Percentiles rank a stretch among this genome's conserved stretches.
These are phyloP conservation scores for Stagonosporopsis rhizophila DNA, from an alignment of 2,329 filamentous ascomycete genomes.

Conservation along the genomic window DNA sequence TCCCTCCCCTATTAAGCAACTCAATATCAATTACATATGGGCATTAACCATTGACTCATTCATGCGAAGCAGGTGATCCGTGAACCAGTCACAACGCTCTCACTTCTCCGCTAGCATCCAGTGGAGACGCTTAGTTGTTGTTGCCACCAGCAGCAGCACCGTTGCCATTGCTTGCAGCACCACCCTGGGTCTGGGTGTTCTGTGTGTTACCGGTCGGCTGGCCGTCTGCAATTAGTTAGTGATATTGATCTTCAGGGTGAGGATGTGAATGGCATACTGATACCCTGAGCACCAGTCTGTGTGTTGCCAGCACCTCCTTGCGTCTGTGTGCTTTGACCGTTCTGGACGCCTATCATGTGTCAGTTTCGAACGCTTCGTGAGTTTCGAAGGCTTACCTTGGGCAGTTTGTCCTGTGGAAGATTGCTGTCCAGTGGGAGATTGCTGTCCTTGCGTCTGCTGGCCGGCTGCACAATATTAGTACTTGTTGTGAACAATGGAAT, in stretches of 20 bases:
- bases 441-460: slow-evolving; percentile 1
- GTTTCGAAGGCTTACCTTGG: no score
- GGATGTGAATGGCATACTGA: neutral
- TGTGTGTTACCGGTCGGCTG: slow-evolving; percentile 8
- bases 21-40: slow-evolving; percentile 2
- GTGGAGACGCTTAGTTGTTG: slow-evolving; percentile 9
- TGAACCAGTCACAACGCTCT: slow-evolving; percentile 21
- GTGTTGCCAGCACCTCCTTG: slow-evolving; percentile 3
- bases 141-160: slow-evolving; percentile 4
- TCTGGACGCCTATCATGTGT: no score
- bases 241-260: neutral
- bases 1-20: slow-evolving; percentile 4
- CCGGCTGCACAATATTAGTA: no score
- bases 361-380: no score
- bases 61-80: slow-evolving; percentile 11
- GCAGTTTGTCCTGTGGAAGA: no score
- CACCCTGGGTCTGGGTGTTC: slow-evolving; percentile 3
- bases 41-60: slow-evolving; percentile 9
- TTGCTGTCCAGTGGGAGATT: no score
- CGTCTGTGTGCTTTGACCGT: slow-evolving; percentile 5
- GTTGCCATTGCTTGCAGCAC: neutral
- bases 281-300: neutral
- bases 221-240: slow-evolving; percentile 1
- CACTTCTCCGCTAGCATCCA: slow-evolving; percentile 6
- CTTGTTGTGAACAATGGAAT: no score